Conservation (phyloP, 2,329 filamentous ascomycete genomes). For the Colletotrichum sp. region DNA sequence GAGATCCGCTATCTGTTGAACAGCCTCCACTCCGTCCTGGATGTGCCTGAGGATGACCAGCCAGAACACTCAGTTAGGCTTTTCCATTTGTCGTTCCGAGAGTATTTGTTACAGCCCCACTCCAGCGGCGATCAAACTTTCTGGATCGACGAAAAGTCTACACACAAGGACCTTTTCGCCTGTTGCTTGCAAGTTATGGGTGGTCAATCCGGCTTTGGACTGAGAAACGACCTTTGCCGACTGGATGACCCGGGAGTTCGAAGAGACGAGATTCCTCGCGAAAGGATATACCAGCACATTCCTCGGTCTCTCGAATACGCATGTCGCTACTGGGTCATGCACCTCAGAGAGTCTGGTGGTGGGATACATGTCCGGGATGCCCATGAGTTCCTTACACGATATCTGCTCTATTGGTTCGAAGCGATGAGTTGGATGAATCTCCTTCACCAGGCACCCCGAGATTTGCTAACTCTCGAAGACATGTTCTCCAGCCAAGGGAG, state of each 20-base stretch:
- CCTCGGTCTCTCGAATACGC: background rate
- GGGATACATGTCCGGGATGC: accelerated
- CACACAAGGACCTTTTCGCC: background rate
- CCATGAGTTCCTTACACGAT: background rate
- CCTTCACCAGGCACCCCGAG: background rate
- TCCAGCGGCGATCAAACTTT: accelerated
- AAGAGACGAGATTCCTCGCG: background rate
- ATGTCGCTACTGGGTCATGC: background rate
- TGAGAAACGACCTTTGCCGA: background rate
- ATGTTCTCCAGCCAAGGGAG: background rate
- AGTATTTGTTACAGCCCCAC: background rate
- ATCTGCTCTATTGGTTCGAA: background rate
- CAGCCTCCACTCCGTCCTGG: background rate
- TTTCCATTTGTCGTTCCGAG: background rate
- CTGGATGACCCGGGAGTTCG: background rate
- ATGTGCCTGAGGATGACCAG: background rate
- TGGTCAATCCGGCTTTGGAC: background rate
- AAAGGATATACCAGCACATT: background rate
- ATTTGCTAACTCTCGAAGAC: background rate
- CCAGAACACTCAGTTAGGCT: background rate
- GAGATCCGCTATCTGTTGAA: background rate
- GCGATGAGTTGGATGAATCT: background rate
- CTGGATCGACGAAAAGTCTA: background rate
- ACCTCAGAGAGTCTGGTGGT: background rate
- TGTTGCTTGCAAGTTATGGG: background rate